Evolutionary conservation across 495 filamentous ascomycete genomes (phyloP), one percentile per base, ranked within the genome.

Genomic region (Mycothermus thermophilus): DNA sequence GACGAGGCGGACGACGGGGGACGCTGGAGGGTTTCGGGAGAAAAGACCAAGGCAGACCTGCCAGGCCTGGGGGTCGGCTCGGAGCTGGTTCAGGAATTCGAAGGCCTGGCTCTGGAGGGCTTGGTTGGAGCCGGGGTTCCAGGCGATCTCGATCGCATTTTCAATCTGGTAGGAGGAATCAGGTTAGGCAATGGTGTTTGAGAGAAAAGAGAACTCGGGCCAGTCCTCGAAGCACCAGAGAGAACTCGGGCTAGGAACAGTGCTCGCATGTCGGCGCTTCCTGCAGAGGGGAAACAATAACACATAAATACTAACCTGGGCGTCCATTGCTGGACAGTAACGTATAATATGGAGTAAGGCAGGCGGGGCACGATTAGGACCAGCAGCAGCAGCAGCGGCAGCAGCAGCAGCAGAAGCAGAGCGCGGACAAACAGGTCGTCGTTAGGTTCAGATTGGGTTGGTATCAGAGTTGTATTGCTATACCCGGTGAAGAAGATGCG

Each of bases 131-230:
- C 64, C 55, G 43, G 82, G 77, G 58, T 88, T 75, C 66, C 70
- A 83, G 60, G 80, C 82, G 64, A 93, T 84, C 55, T 90, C 72
- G 63, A 95, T 87, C 57, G 86, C 86, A 59, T 80, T 84, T 58
- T 85, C 79, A 58, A 94, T 77, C 84, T 94, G 52, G 34, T 38
- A n/a, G 15, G 22, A 27, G 20, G 22, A 19, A n/a, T 24, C 25
- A 20, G 11, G n/a, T n/a, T n/a, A n/a, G n/a, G n/a, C n/a, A n/a
- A n/a, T n/a, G n/a, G n/a, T n/a, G n/a, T n/a, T n/a, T n/a, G n/a
- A n/a, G n/a, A n/a, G n/a, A n/a, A n/a, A n/a, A n/a, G n/a, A n/a
- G n/a, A n/a, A n/a, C n/a, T n/a, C n/a, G n/a, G n/a, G n/a, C n/a
- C n/a, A n/a, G n/a, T n/a, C n/a, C n/a, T n/a, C n/a, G n/a, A n/a